These are phyloP conservation scores for Carex kokanica DNA, from an alignment of 176 grass and related monocot genomes.

Conservation along the genomic window DNA sequence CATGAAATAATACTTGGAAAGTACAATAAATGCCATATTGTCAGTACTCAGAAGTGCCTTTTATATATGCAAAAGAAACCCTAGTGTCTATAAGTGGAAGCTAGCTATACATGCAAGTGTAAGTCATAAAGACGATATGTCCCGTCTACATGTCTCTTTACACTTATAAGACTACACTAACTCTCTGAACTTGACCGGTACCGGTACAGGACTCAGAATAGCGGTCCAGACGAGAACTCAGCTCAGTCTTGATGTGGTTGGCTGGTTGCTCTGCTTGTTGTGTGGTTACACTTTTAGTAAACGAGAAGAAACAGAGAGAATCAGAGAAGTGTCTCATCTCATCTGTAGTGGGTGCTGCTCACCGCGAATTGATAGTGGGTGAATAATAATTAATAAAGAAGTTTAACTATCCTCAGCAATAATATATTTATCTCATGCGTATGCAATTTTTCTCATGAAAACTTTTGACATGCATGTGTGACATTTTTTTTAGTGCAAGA, in stretches of 20 bases:
- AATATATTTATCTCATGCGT: background rate
- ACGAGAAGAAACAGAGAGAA: background rate
- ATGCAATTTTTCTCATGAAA: background rate
- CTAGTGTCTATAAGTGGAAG: slow-evolving; percentile 27
- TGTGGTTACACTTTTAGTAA: background rate
- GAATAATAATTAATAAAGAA: background rate
- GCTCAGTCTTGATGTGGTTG: background rate
- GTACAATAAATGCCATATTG: background rate
- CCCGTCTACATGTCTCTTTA: slow-evolving; percentile 25
- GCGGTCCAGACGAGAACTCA: background rate
- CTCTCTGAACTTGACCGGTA: slow-evolving; percentile 20
- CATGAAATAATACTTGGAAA: background rate
- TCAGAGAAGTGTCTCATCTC: background rate
- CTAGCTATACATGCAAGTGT: slow-evolving; percentile 10
- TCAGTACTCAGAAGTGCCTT: slow-evolving; percentile 3
- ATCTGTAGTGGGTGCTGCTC: background rate
- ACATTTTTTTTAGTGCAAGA: background rate
- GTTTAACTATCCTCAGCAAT: background rate
- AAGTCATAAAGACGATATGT: slow-evolving; percentile 23
- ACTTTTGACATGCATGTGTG: background rate
- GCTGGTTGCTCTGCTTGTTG: background rate
- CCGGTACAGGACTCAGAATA: background rate
- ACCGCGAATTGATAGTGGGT: background rate
- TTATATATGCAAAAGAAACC: slow-evolving; percentile 14
- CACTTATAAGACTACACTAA: slow-evolving; percentile 19